phyloP scores from a whole-genome alignment of 805 yeast genomes.

The Hyphopichia homilentoma region DNA sequence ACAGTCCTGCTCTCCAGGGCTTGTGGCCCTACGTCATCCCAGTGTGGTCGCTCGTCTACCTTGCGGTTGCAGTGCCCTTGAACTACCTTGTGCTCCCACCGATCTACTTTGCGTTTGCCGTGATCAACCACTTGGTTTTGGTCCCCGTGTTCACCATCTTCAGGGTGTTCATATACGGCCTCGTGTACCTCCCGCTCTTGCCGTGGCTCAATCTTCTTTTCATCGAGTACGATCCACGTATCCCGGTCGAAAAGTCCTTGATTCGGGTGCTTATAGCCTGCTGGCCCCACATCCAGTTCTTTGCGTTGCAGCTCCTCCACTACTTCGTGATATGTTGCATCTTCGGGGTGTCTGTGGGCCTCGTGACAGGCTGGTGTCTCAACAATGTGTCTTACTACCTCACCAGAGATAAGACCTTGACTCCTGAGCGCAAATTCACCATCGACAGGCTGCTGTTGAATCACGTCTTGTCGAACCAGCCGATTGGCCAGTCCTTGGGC shows the following conservation, averaged over 20 bases:
- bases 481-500: neutral
- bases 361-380: neutral
- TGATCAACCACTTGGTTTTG: neutral
- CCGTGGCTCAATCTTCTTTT: conserved; percentile 1
- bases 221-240: conserved; percentile 1
- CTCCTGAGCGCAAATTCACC: neutral
- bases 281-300: neutral
- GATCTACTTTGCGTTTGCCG: neutral
- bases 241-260: too few relatives aligned
- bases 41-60: too few relatives aligned
- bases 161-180: conserved; percentile 7
- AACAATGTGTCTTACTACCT: neutral
- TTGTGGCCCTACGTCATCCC: too few relatives aligned
- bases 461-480: too few relatives aligned
- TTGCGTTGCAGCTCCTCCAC: neutral
- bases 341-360: neutral
- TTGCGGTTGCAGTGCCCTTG: neutral
- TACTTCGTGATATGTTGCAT: neutral
- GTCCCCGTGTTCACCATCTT: conserved; percentile 4
- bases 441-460: too few relatives aligned
- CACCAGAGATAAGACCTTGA: neutral
- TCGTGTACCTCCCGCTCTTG: neutral
- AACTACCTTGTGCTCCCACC: neutral
- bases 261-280: too few relatives aligned
- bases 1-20: too few relatives aligned